Percentiles rank a stretch among this genome's conserved stretches.
These are phyloP conservation scores for Neonectria magnoliae DNA, from an alignment of 2,329 filamentous ascomycete genomes.

Conservation along the genomic window DNA sequence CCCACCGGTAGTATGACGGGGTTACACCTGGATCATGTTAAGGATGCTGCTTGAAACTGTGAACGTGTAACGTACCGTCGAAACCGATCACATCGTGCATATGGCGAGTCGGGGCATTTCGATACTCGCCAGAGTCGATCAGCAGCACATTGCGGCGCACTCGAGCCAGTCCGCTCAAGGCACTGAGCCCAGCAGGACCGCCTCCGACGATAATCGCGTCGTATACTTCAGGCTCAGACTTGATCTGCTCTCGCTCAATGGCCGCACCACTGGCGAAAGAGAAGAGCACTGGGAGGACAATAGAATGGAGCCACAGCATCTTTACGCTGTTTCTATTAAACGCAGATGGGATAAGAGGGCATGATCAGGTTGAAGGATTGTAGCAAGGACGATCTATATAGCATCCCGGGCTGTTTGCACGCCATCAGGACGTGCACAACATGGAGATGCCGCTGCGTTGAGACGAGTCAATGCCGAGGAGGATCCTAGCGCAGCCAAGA, in stretches of 20 bases:
- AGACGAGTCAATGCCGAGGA: not conserved
- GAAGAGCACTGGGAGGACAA: constrained; percentile 22
- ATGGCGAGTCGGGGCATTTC: constrained; percentile 65
- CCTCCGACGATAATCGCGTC: constrained; percentile 68
- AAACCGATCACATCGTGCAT: constrained; percentile 71
- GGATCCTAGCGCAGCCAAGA: not conserved
- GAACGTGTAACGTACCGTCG: constrained; percentile 57
- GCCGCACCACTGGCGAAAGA: constrained; percentile 30
- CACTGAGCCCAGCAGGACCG: constrained; percentile 64
- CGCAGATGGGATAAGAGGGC: not conserved
- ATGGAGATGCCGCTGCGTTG: not conserved
- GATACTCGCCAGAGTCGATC: constrained; percentile 68
- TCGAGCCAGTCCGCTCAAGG: constrained; percentile 66
- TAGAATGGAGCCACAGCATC: constrained; percentile 32
- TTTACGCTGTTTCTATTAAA: constrained; percentile 3
- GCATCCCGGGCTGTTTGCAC: not conserved
- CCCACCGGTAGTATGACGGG: constrained; percentile 63
- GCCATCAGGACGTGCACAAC: not conserved
- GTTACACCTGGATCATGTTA: constrained; percentile 57
- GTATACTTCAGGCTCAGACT: constrained; percentile 46
- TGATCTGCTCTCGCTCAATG: constrained; percentile 9
- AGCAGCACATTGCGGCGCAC: constrained; percentile 65
- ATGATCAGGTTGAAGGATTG: not conserved
- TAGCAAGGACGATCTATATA: not conserved
- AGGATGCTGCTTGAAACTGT: not conserved